Evolutionary conservation across 371 early-diverging fungal genomes (phyloP), one percentile per base, ranked within the genome.

Genomic region (Zancudomyces culisetae): DNA sequence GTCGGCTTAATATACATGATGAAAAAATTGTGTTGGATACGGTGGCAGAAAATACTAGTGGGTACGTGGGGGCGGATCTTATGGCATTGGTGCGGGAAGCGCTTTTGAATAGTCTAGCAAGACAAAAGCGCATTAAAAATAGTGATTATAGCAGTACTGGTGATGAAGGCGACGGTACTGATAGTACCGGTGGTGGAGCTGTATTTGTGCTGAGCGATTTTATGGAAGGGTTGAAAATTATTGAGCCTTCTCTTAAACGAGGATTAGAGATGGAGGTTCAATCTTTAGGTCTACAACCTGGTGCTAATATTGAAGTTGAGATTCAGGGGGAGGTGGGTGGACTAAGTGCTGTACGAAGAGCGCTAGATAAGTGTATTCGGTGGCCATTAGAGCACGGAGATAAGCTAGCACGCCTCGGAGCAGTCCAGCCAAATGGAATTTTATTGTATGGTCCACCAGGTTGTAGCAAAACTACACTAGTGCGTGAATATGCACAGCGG

Each of bases 31-130:
- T 24, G n/a, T n/a, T 72, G 52, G 70, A 60, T 13, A 60, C 61
- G 19, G 62, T 98, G 24, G 90, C 97, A 0, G 68, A 73, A 26
- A 69, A 77, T 60, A 93, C 92, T 0, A 91, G 87, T 64, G 99
- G 99, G 0, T 98, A 83, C 70, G 98, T 96, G 1, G 98, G 95
- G 19, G 93, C 98, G 0, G 99, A 98, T 71, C 72, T 99, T 42
- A 78, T 83, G 0, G 78, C 95, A 0, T 56, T 96, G 2, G 84
- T 88, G 50, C 75, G 90, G 22, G 95, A 95, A 62, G 92, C 92
- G 19, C 84, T 87, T 2, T 69, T 76, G 61, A 29, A 53, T 52
- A 24, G 21, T 24, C 19, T 43, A 24, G n/a, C n/a, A n/a, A n/a
- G n/a, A n/a, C n/a, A n/a, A n/a, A 43, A 43, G 10, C 6, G 43